Evolutionary conservation across 495 filamentous ascomycete genomes (phyloP), one percentile per base, ranked within the genome.

Genomic region (Thermothielavioides terrestris): DNA sequence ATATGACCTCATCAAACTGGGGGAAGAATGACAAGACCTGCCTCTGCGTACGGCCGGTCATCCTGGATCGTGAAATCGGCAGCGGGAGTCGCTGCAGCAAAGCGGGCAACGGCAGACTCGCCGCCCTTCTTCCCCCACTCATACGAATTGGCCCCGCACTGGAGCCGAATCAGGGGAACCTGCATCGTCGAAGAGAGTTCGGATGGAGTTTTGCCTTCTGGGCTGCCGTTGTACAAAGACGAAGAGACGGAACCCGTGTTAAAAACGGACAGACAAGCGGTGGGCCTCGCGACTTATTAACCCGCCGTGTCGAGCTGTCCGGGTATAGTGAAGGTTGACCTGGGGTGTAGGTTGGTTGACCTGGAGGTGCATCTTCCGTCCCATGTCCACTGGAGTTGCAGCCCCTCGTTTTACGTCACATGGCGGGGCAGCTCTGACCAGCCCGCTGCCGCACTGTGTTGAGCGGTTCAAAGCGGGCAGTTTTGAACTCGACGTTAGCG

Each of bases 101-200:
- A 92, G 47, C 79, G 80, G 42, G 88, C 82, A 52, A 87, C 82
- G 22, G 86, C 78, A 23, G 91, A 95, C 22, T 85, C 74, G 30
- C 78, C 77, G 54, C 91, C 91, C 53, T 88, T 76, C 72, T 94
- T 95, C 80, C 92, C 92, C 92, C 92, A 98, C 68, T 96, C 92
- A 66, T 98, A 98, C 68, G 90, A 95, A 65, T 98, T 98, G 56
- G 90, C 88, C 58, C 91, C 91, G 73, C 92, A 96, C 69, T 94
- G 88, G 58, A 98, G 81, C 43, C 88, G 82, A 65, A 95, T 81
- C 39, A 98, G 72, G 59, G 92, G 92, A 39, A 94, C 64, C 70
- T 64, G 64, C 61, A 68, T 66, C 23, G 39, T 54, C 23, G 31
- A 22, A 20, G 35, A n/a, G n/a, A n/a, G n/a, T n/a, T n/a, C n/a